Base-by-base conservation (phyloP, 805 yeast genomes). In the Candida arabinofermentans region DNA sequence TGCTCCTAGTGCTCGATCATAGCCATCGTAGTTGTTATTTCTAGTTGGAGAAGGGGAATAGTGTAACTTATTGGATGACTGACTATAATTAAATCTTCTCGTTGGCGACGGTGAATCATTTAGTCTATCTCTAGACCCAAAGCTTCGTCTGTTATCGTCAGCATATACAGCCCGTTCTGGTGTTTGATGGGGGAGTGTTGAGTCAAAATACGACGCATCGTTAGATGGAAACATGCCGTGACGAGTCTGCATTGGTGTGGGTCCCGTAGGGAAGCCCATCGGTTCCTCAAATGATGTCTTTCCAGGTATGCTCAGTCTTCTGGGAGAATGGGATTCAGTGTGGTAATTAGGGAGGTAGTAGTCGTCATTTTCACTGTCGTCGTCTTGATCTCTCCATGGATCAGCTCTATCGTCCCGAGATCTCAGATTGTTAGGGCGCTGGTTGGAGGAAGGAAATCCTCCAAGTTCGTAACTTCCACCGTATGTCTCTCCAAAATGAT, bases 41-140 rank as follows among this genome's bases (percentile, higher is more conserved):
- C 49, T 34, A 17, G 47, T 47, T 3, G 59, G 57, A 6, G 62
- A 56, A 0, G 55, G 49, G 2, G 58, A 47, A 30, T 45, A 48
- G n/a, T 45, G 18, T 17, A 43, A 29, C 35, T 42, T 45, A 17
- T 45, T 49, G 2, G 57, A 54, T 5, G 57, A 48, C 4, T 53
- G 49, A 18, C 53, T 44, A 27, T 44, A 45, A n/a, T 44, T 39
- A 8, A 44, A 40, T 7, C 40, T 32, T 30, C 55, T 42, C 4
- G 39, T 36, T 8, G 59, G 52, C 2, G 58, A 54, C 6, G 46
- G 39, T 1, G 50, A 46, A 13, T 16, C 24, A 14, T 36, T 41
- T 5, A 37, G 29, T 2, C 36, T 37, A 26, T 42, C 44, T 23
- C 36, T 40, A 10, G 51, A 40, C 4, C 33, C 42, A 22, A 33